phyloP scores from a whole-genome alignment of 257 asterid species.

The Thymus mandschuricus region DNA sequence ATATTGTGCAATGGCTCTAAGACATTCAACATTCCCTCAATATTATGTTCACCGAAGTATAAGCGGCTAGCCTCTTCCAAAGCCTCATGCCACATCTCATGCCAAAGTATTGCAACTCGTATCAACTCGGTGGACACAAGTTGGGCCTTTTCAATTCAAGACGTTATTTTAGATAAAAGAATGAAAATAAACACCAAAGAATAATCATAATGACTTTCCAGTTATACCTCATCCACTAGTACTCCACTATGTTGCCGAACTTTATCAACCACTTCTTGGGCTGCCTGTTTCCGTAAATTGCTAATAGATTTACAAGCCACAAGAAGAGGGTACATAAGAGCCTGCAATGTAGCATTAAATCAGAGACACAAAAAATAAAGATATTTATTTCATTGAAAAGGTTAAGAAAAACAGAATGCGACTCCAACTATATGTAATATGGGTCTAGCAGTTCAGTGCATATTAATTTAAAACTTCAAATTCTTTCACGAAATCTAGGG shows the following conservation, averaged over 20 bases:
- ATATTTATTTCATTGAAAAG: background rate
- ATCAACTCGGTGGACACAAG: constrained; percentile 96
- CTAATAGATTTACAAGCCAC: constrained; percentile 99
- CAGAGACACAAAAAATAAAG: constrained; percentile 20
- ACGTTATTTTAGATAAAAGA: constrained; percentile 35
- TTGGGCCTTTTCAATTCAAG: constrained; percentile 74
- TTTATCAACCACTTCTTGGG: constrained; percentile 97
- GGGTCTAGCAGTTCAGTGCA: constrained; percentile 18
- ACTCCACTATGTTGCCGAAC: constrained; percentile 98
- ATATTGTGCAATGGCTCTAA: constrained; percentile 91
- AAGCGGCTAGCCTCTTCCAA: constrained; percentile 99
- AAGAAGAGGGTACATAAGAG: constrained; percentile 99
- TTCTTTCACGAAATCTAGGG: constrained; percentile 11
- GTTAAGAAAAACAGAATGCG: constrained; percentile 4
- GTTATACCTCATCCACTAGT: constrained; percentile 88
- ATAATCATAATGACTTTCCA: constrained; percentile 6
- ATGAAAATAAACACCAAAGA: constrained; percentile 28
- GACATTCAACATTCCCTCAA: constrained; percentile 93
- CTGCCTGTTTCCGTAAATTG: constrained; percentile 90
- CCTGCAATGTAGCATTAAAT: constrained; percentile 54
- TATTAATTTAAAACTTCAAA: constrained; percentile 17
- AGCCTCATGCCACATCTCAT: constrained; percentile 99
- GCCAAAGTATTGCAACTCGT: constrained; percentile 99
- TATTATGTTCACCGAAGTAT: constrained; percentile 96
- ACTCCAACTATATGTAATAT: background rate